Conservation (phyloP, 2,329 filamentous ascomycete species). For the Diaporthe sp. region DNA sequence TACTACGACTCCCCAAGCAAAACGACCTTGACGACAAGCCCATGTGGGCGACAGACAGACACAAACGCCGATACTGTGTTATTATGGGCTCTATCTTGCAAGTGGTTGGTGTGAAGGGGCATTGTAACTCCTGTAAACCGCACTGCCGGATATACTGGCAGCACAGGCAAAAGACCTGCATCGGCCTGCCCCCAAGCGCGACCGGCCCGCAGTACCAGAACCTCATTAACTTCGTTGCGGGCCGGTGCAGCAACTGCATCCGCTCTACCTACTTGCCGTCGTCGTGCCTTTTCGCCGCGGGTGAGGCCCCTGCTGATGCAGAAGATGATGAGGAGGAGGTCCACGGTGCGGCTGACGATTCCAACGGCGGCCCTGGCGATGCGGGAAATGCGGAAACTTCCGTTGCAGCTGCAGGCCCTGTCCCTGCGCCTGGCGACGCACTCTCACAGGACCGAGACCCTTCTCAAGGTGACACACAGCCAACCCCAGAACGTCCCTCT, state of each 20-base stretch:
- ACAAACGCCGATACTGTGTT: background rate
- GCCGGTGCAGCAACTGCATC: conserved; percentile 9
- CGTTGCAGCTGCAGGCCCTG: too few species aligned
- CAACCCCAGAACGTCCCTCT: too few species aligned
- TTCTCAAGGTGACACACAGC: too few species aligned
- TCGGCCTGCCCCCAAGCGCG: background rate
- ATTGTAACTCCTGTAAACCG: background rate
- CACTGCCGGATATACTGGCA: background rate
- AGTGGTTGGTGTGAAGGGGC: background rate
- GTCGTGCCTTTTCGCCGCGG: background rate
- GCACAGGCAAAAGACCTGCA: background rate
- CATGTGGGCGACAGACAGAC: background rate
- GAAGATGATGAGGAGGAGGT: too few species aligned
- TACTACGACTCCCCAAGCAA: background rate
- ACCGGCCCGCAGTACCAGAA: background rate
- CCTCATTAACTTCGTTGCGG: background rate
- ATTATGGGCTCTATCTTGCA: conserved; percentile 10
- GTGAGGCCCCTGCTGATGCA: too few species aligned
- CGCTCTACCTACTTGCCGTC: background rate
- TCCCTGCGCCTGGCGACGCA: too few species aligned
- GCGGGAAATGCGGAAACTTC: background rate
- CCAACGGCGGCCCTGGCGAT: background rate
- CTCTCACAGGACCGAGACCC: background rate
- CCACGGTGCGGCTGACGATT: too few species aligned
- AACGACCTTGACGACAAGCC: background rate